Base-by-base conservation (phyloP, 2,329 filamentous ascomycete species). In the Epichloe brachyelytri region DNA sequence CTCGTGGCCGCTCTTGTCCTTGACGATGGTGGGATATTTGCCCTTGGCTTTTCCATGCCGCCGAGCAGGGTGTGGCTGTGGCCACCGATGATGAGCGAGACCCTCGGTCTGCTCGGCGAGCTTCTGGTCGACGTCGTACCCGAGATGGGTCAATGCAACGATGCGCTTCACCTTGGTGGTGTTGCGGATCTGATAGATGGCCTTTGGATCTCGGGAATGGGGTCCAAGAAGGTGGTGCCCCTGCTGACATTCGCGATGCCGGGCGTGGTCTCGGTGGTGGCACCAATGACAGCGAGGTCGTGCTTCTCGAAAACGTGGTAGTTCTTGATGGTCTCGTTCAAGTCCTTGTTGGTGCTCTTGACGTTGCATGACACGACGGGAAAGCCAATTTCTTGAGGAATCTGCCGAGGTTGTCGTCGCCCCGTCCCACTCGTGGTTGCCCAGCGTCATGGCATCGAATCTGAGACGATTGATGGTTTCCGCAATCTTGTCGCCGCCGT, bases 351-450 rank as follows among this genome's bases (percentile, higher is more conserved):
- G 52, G 74, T 71, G n/a, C 79, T 82, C 53, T 76, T 66, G 56
- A 85, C 75, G 56, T 85, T 85, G 56, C 79, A 78, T 19, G 77
- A 78, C 39, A 84, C 67, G 53, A 84, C 68, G 3, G 82, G 60
- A 85, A 84, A 0, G 79, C 83, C 50, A 85, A 62, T 59, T 83
- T 84, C 49, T 72, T 64, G 37, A 85, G 63, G 59, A 84, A 85
- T 26, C 74, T 69, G 43, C 78, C 82, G 0, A 85, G 71, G 62
- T 75, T 65, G 50, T 82, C 78, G 52, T 83, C 80, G 39, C 81
- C 81, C 72, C 76, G 57, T 85, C 82, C 61, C 80, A 85, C 62
- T 84, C 81, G 58, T 83, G 80, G 65, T 83, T 84, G 15, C 80
- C 80, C 2, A 83, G 66, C 0, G 80, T 83, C 80, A 85, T 84